phyloP scores from a whole-genome alignment of 495 filamentous ascomycete genomes.

The Achaetomiella virescens region DNA sequence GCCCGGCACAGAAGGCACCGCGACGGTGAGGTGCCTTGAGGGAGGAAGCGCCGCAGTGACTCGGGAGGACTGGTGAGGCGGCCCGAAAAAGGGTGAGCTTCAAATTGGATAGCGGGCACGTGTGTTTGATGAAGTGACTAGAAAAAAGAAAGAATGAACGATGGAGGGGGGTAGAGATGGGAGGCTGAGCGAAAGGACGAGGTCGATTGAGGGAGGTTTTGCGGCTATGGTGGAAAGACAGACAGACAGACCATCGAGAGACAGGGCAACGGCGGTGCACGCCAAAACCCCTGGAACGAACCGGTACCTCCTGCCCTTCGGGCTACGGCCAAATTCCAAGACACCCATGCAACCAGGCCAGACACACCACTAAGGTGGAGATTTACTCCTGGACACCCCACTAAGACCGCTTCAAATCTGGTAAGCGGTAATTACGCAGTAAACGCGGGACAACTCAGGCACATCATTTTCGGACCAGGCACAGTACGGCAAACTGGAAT shows the following conservation, averaged over 20 bases:
- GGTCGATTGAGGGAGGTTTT: constrained; percentile 18
- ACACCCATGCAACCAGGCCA: constrained; percentile 8
- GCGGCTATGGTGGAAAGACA: constrained; percentile 4
- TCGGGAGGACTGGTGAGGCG: neutral
- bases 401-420: neutral
- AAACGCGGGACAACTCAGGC: neutral
- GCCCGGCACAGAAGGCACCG: constrained; percentile 13
- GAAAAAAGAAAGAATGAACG: constrained; percentile 36
- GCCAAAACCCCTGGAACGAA: constrained; percentile 22
- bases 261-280: constrained; percentile 23
- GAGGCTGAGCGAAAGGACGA: constrained; percentile 21
- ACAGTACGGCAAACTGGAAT: too few relatives aligned
- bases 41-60: constrained; percentile 10
- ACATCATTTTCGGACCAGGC: too few relatives aligned
- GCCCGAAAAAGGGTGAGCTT: constrained; percentile 2
- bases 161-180: constrained; percentile 36
- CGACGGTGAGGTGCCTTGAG: constrained; percentile 1
- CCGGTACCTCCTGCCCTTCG: constrained; percentile 20
- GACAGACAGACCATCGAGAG: constrained; percentile 4
- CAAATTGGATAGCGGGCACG: constrained; percentile 16
- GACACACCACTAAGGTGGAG: neutral
- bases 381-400: neutral
- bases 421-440: constrained; percentile 3
- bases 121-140: constrained; percentile 15
- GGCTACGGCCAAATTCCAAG: constrained; percentile 22